Evolutionary conservation across 352 stramenopile genomes (phyloP).

Genomic region (Phytophthora litchii): DNA sequence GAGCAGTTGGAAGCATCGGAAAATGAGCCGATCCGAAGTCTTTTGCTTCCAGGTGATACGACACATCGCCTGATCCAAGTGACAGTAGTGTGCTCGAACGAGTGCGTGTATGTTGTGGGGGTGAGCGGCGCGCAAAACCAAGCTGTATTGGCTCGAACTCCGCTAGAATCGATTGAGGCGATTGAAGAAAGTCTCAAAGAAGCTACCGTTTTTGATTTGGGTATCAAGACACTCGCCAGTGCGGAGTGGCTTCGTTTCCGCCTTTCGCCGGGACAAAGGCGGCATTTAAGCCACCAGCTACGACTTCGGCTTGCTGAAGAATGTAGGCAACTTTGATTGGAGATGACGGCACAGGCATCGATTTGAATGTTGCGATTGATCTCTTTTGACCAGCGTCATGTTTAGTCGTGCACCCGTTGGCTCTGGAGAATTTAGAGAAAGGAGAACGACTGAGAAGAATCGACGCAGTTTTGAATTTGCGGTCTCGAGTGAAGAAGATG

Average conservation of each 20-base stretch:
- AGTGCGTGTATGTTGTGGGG: slow-evolving; percentile 65
- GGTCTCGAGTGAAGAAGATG: background rate
- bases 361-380: no score
- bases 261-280: slow-evolving; percentile 53
- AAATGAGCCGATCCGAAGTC: slow-evolving; percentile 31
- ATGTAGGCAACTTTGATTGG: slow-evolving; percentile 1
- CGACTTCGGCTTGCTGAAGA: slow-evolving; percentile 56
- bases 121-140: slow-evolving; percentile 43
- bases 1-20: slow-evolving; percentile 26
- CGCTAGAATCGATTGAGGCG: slow-evolving; percentile 54
- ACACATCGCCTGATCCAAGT: slow-evolving; percentile 38
- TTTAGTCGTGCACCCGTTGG: no score
- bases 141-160: slow-evolving; percentile 49
- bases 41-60: slow-evolving; percentile 47
- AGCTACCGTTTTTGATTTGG: slow-evolving; percentile 67
- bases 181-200: slow-evolving; percentile 77
- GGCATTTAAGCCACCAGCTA: slow-evolving; percentile 65
- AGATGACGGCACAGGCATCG: no score
- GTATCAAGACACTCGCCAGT: slow-evolving; percentile 36
- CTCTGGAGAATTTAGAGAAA: slow-evolving; percentile 9
- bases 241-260: slow-evolving; percentile 70
- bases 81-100: slow-evolving; percentile 53
- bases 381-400: no score
- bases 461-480: slow-evolving; percentile 18
- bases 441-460: no score